These are phyloP conservation scores for Bothriochloa decipiens DNA, from an alignment of 176 grass and related monocot genomes.

Conservation along the genomic window DNA sequence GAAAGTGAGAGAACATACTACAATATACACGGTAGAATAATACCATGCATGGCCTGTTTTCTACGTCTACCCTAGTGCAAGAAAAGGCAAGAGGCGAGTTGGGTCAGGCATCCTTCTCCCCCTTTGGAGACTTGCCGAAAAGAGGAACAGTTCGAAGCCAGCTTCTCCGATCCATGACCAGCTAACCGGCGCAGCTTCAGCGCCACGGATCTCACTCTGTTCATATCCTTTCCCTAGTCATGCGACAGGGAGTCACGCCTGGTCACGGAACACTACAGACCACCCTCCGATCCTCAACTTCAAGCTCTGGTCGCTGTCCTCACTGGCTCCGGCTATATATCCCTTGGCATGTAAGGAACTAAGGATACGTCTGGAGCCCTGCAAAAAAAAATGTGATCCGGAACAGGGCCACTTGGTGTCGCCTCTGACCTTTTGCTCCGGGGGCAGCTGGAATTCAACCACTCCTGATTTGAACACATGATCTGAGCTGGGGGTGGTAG, in stretches of 20 bases:
- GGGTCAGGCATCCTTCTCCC: slow-evolving; percentile 72
- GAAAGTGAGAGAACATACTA: no score
- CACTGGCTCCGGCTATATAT: slow-evolving; percentile 29
- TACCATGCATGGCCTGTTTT: neutral
- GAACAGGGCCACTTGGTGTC: slow-evolving; percentile 39
- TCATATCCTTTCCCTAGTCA: neutral
- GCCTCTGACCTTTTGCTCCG: slow-evolving; percentile 46
- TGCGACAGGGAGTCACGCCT: slow-evolving; percentile 17
- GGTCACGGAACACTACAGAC: slow-evolving; percentile 19
- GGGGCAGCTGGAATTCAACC: slow-evolving; percentile 43
- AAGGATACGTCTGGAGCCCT: slow-evolving; percentile 32
- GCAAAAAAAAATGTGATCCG: slow-evolving; percentile 48
- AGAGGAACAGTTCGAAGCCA: slow-evolving; percentile 30
- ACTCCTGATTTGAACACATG: slow-evolving; percentile 49
- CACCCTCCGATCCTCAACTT: slow-evolving; percentile 11
- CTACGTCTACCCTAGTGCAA: slow-evolving; percentile 8
- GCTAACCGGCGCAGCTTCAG: slow-evolving; percentile 47
- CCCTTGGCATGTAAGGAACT: slow-evolving; percentile 60
- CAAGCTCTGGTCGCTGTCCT: slow-evolving; percentile 42
- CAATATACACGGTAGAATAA: neutral
- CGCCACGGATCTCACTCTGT: neutral
- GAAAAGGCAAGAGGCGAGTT: slow-evolving; percentile 48
- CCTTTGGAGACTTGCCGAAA: slow-evolving; percentile 41
- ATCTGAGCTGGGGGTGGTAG: slow-evolving; percentile 1
- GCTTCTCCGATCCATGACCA: slow-evolving; percentile 20